Base-by-base conservation (phyloP, 768 basidiomycete species). In the Russula earlei region DNA sequence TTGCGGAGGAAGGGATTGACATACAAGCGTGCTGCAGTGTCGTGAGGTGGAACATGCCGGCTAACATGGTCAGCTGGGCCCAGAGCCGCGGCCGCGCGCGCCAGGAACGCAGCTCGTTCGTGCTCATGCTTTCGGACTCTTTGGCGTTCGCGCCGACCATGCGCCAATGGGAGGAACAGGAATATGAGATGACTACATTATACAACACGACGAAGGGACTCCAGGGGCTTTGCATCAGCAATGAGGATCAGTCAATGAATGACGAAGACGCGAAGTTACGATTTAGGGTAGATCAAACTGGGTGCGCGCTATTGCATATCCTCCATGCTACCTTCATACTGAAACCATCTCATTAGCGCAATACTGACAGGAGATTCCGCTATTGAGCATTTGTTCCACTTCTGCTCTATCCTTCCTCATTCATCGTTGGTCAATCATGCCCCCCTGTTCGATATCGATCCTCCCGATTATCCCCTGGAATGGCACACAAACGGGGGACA, bases 1-100 rank as follows among this genome's bases (percentile, higher is more conserved):
- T 92, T 2, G 90, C 90, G 0, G 91, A 93, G 64, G 91, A 92
- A 67, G 91, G 89, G 0, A 75, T 92, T 29, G 90, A 93, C 62
- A 88, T 85, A 43, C 85, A 83, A 64, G 84, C 84, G 3, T 92
- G 89, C 65, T 83, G 87, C 10, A 82, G 82, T 52, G 88, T 92
- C 56, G 80, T 91, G 48, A 81, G 90, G 15, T 92, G 89, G 78
- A 87, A 93, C 62, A 71, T 73, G 0, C 82, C 87, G 0, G 71
- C 71, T 20, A 91, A 89, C 64, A 88, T 89, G 80, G 84, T 79
- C 19, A 85, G 85, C 49, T 92, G 89, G 84, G 79, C 82, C 1
- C 91, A 93, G 68, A 89, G 87, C 60, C 73, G 89, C 38, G 91
- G 91, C 0, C 73, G 91, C 25, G 91, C 91, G 4, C 70, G 91